Conservation (phyloP, 176 grass and related monocot species). For the Lolium multiflorum region DNA sequence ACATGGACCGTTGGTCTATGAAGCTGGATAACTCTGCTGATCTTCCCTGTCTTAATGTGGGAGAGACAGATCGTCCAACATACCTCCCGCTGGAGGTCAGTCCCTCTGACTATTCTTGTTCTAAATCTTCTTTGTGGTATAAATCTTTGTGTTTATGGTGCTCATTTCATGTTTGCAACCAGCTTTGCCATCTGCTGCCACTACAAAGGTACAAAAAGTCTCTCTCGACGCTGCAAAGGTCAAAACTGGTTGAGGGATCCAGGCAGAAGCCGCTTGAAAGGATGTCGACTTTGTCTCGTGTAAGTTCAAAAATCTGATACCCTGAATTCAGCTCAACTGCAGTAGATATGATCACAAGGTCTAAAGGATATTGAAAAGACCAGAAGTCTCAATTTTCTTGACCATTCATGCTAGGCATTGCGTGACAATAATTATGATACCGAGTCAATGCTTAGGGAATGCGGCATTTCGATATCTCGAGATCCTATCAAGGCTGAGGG, state of each 20-base stretch:
- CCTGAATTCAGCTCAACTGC: neutral
- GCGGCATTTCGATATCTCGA: neutral
- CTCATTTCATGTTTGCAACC: neutral
- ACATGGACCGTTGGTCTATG: neutral
- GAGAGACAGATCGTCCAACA: neutral
- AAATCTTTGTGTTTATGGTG: neutral
- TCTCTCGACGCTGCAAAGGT: no score
- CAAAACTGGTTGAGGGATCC: no score
- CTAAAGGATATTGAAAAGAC: neutral
- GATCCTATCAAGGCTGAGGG: neutral
- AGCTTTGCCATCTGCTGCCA: no score
- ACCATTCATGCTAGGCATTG: conserved; percentile 35
- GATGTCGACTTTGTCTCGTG: no score
- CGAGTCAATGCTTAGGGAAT: neutral
- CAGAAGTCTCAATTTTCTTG: neutral
- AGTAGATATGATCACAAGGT: neutral
- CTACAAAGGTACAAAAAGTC: no score
- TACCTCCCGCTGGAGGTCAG: neutral
- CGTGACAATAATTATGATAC: neutral
- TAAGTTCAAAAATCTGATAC: no score
- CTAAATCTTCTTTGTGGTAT: no score
- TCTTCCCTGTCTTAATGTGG: neutral
- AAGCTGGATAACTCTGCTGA: neutral
- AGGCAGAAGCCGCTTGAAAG: no score
- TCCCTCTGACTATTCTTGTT: neutral